Evolutionary conservation across 306 rosid genomes (phyloP), one percentile per base, ranked within the genome.

Genomic region (Dalbergia cultrata): DNA sequence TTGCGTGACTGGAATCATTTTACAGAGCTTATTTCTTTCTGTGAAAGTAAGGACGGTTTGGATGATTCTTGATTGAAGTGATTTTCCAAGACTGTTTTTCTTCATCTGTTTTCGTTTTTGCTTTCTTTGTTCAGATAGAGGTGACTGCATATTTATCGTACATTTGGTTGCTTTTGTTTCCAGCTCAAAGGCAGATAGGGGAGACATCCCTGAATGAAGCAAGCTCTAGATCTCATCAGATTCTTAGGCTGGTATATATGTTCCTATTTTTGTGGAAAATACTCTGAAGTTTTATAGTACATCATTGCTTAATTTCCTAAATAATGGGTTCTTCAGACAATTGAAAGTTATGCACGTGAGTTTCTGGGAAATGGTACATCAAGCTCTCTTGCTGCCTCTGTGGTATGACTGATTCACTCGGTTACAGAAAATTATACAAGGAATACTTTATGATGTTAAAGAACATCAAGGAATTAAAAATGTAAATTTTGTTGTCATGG

Each of bases 161-260:
- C 62, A 39, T 45, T 53, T 64, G 62, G 14, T 21, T 70, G 37
- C 13, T 14, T 50, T 14, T n/a, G 70, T 87, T 84, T 75, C 37
- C 92, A 95, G 99, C 92, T 85, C 96, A 95, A 87, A 89, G 98
- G 85, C 94, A 93, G 87, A 90, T 91, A 68, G 99, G 99, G 72
- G 98, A 95, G 89, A 95, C 99, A 77, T 78, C 91, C 44, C 64
- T 95, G 76, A 95, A 95, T 87, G 99, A 93, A 91, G 93, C 86
- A 81, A 95, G 99, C 89, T 95, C 99, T 74, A 91, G 98, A 86
- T 95, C 99, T 67, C 99, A 95, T 89, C 98, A 93, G 88, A 95
- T 95, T 87, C 89, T 95, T 67, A 89, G 94, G 88, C 80, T 95
- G 93, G 99, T 95, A 90, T 14, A 78, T 50, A 43, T 43, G 26